Conservation (phyloP, 805 yeast genomes). For the Metschnikowia cubensis region DNA sequence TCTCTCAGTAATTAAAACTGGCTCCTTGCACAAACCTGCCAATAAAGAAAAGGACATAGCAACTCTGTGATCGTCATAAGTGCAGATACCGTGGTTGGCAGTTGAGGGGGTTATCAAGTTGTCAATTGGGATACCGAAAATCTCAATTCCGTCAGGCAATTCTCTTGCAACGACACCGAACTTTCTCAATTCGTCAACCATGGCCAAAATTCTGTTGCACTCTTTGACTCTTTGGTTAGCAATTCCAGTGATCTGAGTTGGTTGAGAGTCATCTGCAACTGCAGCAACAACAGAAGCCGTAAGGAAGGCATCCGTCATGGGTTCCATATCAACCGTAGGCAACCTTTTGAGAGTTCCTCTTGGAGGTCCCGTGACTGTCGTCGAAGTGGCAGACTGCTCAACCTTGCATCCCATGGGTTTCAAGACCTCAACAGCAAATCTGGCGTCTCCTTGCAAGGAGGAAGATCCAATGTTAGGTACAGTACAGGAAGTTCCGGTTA, state of each 20-base stretch:
- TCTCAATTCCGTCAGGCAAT: conserved; percentile 87
- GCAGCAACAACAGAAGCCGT: conserved; percentile 98
- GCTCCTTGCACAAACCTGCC: conserved; percentile 63
- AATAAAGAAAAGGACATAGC: conserved; percentile 95
- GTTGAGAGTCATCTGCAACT: conserved; percentile 65
- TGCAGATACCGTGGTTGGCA: conserved; percentile 54
- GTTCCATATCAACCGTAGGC: conserved; percentile 90
- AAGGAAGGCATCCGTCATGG: conserved; percentile 98
- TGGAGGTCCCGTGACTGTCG: conserved; percentile 90
- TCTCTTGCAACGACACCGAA: conserved; percentile 86
- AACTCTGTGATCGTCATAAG: conserved; percentile 96
- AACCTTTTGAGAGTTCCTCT: conserved; percentile 66
- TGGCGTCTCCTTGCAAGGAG: conserved; percentile 95
- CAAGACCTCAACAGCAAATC: conserved; percentile 90
- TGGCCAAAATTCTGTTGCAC: conserved; percentile 93
- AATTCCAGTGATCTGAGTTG: conserved; percentile 73
- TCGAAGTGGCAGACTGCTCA: conserved; percentile 74
- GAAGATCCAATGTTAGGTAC: conserved; percentile 90
- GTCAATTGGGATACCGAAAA: conserved; percentile 60
- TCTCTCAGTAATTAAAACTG: conserved; percentile 78
- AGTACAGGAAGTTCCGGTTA: conserved; percentile 89
- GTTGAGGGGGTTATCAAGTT: conserved; percentile 51
- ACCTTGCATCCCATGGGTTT: conserved; percentile 94
- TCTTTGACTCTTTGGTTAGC: conserved; percentile 98
- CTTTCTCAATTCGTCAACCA: conserved; percentile 83